Conservation (phyloP, 257 asterid genomes). For the Perilla frutescens region DNA sequence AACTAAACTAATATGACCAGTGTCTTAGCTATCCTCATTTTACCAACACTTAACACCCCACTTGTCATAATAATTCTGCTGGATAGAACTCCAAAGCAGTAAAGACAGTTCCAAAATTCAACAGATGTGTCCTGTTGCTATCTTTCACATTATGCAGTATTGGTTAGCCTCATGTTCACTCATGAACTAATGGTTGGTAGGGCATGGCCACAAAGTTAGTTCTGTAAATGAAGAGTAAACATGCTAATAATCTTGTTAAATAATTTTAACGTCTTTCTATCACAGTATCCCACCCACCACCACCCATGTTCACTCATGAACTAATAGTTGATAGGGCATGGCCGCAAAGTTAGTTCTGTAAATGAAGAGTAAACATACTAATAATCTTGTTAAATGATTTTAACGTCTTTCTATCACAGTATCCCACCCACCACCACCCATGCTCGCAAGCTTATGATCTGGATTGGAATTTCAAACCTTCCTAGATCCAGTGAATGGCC, state of each 20-base stretch:
- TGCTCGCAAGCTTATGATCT: slow-evolving; percentile 4
- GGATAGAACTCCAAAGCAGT: slow-evolving; percentile 2
- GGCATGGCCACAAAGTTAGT: slow-evolving; percentile 4
- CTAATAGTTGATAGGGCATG: slow-evolving; percentile 19
- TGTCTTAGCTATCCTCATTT: neutral
- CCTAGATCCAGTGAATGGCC: neutral
- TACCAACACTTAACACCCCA: neutral
- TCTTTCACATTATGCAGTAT: neutral
- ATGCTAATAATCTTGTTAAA: neutral
- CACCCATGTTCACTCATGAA: neutral
- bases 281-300: neutral
- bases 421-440: slow-evolving; percentile 1
- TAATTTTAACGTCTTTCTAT: slow-evolving; percentile 10
- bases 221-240: neutral
- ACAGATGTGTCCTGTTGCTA: slow-evolving; percentile 4
- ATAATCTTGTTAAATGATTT: neutral
- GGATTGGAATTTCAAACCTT: slow-evolving; percentile 22
- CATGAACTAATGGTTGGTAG: slow-evolving; percentile 12
- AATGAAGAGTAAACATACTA: slow-evolving; percentile 5
- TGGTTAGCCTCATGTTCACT: neutral
- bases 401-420: slow-evolving; percentile 1
- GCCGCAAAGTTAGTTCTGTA: neutral
- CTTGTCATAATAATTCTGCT: slow-evolving; percentile 2
- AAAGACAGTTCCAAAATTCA: slow-evolving; percentile 10
- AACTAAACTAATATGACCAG: slow-evolving; percentile 13